phyloP scores from a whole-genome alignment of 768 basidiomycete genomes.

The Dioszegia hungarica region DNA sequence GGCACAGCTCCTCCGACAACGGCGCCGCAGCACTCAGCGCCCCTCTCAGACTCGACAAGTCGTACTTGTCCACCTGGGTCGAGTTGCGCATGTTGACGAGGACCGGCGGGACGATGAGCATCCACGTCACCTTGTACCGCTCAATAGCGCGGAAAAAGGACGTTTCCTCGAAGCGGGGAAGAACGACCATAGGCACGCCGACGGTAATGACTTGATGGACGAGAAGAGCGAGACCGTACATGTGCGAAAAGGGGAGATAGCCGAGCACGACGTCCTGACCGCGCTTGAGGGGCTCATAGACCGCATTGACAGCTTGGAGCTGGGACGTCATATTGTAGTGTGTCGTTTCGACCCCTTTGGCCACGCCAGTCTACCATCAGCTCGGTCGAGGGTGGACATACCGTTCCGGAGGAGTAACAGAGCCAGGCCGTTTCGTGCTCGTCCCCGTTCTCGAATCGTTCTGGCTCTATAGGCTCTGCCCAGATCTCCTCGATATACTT shows the following conservation, averaged over 20 bases:
- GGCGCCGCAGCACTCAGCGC: conserved; percentile 78
- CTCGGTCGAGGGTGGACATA: neutral
- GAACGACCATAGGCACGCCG: conserved; percentile 41
- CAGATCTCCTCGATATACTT: conserved; percentile 20
- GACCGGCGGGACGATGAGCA: conserved; percentile 60
- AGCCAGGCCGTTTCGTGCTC: conserved; percentile 41
- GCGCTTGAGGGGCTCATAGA: conserved; percentile 52
- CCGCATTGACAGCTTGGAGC: conserved; percentile 54
- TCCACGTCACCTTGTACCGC: conserved; percentile 57
- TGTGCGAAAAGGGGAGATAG: conserved; percentile 60
- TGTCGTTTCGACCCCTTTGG: conserved; percentile 49
- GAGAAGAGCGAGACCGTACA: conserved; percentile 49
- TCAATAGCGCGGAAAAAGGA: conserved; percentile 61
- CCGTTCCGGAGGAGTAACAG: conserved; percentile 47
- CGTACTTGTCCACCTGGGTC: conserved; percentile 61
- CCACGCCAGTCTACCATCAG: conserved; percentile 28
- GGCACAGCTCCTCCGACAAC: conserved; percentile 60
- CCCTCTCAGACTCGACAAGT: conserved; percentile 59
- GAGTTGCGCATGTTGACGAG: conserved; percentile 60
- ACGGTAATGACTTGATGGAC: conserved; percentile 31
- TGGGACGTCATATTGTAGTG: conserved; percentile 61
- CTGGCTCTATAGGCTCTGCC: conserved; percentile 6
- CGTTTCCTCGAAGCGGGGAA: conserved; percentile 66
- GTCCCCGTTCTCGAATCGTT: conserved; percentile 13
- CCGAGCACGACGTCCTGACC: conserved; percentile 59